These are phyloP conservation scores for Agaricales sp. DNA, from an alignment of 1,284 basidiomycete species.

Conservation along the genomic window DNA sequence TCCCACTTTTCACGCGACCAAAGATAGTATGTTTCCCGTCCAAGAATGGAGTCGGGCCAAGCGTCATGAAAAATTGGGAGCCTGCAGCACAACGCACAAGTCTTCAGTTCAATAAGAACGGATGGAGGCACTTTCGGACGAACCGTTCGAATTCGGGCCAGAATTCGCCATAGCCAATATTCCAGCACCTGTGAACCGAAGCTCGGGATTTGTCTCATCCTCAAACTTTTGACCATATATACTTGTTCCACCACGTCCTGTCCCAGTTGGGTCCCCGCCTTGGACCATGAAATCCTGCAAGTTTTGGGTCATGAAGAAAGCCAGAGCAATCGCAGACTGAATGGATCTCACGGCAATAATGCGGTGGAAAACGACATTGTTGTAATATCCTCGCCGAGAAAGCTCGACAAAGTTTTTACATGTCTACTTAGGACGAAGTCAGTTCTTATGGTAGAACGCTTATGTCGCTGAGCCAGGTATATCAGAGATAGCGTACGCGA, in stretches of 20 bases:
- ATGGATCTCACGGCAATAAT: slow-evolving; percentile 64
- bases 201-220: slow-evolving; percentile 80
- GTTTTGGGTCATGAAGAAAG: slow-evolving; percentile 2
- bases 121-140: slow-evolving; percentile 13
- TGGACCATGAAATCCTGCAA: slow-evolving; percentile 98
- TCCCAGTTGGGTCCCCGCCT: slow-evolving; percentile 90
- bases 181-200: slow-evolving; percentile 92
- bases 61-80: slow-evolving; percentile 91
- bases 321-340: not conserved
- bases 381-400: slow-evolving; percentile 78
- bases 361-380: slow-evolving; percentile 80
- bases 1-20: slow-evolving; percentile 78
- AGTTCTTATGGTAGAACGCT: slow-evolving; percentile 7
- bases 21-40: slow-evolving; percentile 95
- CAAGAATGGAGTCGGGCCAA: slow-evolving; percentile 84
- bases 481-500: slow-evolving; percentile 38
- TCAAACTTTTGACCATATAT: slow-evolving; percentile 90
- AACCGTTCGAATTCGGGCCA: slow-evolving; percentile 89
- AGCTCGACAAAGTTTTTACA: slow-evolving; percentile 90
- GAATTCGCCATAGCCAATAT: slow-evolving; percentile 96
- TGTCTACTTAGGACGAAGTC: slow-evolving; percentile 42
- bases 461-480: slow-evolving; percentile 7
- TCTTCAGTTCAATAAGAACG: too few species aligned
- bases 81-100: slow-evolving; percentile 31
- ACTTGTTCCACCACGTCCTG: slow-evolving; percentile 86